Percentiles rank a stretch among this genome's conserved stretches.
phyloP scores from a whole-genome alignment of 176 grass and related monocot species.

The Cocos nucifera region DNA sequence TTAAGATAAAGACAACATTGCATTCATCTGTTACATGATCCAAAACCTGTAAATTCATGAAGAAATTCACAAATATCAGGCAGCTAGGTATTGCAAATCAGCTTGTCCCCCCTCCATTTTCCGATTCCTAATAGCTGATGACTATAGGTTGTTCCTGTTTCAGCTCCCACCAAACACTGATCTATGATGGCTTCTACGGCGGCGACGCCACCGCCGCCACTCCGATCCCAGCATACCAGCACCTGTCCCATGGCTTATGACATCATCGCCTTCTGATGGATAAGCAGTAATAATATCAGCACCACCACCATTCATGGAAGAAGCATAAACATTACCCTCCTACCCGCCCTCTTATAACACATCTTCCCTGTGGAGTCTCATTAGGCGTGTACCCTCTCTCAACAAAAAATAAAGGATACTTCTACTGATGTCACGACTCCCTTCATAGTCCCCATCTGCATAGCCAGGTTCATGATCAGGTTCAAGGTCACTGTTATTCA shows the following conservation, averaged over 20 bases:
- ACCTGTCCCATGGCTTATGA: neutral
- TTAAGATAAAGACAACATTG: too few relatives aligned
- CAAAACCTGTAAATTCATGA: too few relatives aligned
- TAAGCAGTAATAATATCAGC: conserved; percentile 23
- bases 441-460: conserved; percentile 24
- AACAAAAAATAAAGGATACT: conserved; percentile 79
- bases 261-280: conserved; percentile 37
- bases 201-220: conserved; percentile 21
- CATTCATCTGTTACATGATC: too few relatives aligned
- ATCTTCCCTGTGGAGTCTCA: conserved; percentile 43
- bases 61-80: too few relatives aligned
- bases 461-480: conserved; percentile 23
- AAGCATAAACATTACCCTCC: conserved; percentile 15
- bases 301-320: conserved; percentile 11
- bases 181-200: conserved; percentile 64
- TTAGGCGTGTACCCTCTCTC: conserved; percentile 64
- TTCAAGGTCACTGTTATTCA: conserved; percentile 27
- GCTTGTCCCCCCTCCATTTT: too few relatives aligned
- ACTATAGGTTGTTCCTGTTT: too few relatives aligned
- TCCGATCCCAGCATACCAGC: conserved; percentile 35
- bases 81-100: too few relatives aligned
- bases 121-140: too few relatives aligned
- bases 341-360: conserved; percentile 22
- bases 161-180: too few relatives aligned
- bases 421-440: conserved; percentile 7